phyloP scores from a whole-genome alignment of 2,329 filamentous ascomycete genomes.

The Aspergillus pseudoterreus region DNA sequence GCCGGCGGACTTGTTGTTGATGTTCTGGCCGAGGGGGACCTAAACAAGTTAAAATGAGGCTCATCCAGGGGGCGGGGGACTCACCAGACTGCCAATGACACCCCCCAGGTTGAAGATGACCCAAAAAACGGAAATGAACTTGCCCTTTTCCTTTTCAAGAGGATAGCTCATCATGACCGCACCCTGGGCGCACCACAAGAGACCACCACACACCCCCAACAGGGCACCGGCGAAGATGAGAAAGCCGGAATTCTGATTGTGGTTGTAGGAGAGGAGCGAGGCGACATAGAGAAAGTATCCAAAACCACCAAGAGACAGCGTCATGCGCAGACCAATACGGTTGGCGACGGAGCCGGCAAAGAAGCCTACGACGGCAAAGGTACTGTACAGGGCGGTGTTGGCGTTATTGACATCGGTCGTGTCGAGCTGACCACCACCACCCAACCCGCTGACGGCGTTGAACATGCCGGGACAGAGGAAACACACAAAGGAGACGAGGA shows the following conservation, averaged over 20 bases:
- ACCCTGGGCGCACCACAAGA: conserved; percentile 51
- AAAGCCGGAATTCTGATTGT: conserved; percentile 47
- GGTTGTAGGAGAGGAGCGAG: conserved; percentile 49
- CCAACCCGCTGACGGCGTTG: conserved; percentile 64
- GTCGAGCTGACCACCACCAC: conserved; percentile 60
- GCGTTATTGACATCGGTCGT: conserved; percentile 60
- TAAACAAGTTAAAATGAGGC: conserved; percentile 10
- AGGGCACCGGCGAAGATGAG: conserved; percentile 49
- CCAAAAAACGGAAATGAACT: conserved; percentile 90
- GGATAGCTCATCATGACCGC: conserved; percentile 74
- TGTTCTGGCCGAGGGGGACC: conserved; percentile 46
- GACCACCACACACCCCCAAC: conserved; percentile 47
- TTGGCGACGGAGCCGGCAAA: conserved; percentile 54
- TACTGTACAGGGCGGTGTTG: conserved; percentile 68
- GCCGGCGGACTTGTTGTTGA: conserved; percentile 36
- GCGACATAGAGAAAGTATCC: conserved; percentile 49
- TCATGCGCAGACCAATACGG: conserved; percentile 41
- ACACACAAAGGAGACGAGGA: conserved; percentile 68
- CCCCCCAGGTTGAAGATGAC: conserved; percentile 90
- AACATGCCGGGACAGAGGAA: conserved; percentile 72
- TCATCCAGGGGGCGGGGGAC: conserved; percentile 18
- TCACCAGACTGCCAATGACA: conserved; percentile 73
- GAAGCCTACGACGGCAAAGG: conserved; percentile 64
- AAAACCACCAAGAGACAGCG: conserved; percentile 45
- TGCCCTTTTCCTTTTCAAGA: conserved; percentile 73